Percentiles rank a stretch among this genome's conserved stretches.
Conservation (phyloP, 495 filamentous ascomycete genomes). For the Glarea lozoyensis region DNA sequence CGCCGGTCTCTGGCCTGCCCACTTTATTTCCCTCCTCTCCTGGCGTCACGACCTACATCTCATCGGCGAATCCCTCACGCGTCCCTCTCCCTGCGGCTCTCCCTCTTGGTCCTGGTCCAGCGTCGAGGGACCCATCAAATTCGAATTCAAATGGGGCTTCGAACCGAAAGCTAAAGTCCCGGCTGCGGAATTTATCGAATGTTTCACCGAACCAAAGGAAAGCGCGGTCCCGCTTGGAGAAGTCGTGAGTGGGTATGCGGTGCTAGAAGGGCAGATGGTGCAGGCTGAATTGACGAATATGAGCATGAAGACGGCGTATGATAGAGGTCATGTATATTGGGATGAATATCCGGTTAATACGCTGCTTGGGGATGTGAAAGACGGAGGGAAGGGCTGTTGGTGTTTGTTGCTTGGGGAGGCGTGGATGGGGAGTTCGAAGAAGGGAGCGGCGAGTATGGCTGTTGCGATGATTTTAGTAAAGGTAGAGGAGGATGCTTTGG, state of each 20-base stretch:
- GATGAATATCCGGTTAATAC: neutral
- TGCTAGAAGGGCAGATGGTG: conserved; percentile 4
- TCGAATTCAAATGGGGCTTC: conserved; percentile 3
- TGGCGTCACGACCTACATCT: neutral
- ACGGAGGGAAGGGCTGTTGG: neutral
- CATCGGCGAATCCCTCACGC: neutral
- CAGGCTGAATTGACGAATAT: neutral
- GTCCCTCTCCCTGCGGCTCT: conserved; percentile 3
- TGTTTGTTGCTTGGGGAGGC: neutral
- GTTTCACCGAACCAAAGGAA: neutral
- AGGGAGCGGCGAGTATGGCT: no score
- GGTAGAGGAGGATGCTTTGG: no score
- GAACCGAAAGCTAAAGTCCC: neutral
- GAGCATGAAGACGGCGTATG: neutral
- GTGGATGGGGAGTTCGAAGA: neutral
- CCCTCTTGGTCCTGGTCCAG: conserved; percentile 14
- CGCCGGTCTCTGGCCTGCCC: conserved; percentile 5
- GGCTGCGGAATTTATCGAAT: conserved; percentile 1
- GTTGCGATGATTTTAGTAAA: neutral
- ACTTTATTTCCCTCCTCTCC: conserved; percentile 3
- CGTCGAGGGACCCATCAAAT: conserved; percentile 9
- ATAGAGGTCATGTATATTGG: neutral
- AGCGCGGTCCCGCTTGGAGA: neutral
- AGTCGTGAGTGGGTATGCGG: neutral
- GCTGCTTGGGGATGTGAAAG: neutral